Percentiles rank a stretch among this genome's conserved stretches.
Evolutionary conservation across 768 basidiomycete species (phyloP).

Genomic region (Boletus fagicola): DNA sequence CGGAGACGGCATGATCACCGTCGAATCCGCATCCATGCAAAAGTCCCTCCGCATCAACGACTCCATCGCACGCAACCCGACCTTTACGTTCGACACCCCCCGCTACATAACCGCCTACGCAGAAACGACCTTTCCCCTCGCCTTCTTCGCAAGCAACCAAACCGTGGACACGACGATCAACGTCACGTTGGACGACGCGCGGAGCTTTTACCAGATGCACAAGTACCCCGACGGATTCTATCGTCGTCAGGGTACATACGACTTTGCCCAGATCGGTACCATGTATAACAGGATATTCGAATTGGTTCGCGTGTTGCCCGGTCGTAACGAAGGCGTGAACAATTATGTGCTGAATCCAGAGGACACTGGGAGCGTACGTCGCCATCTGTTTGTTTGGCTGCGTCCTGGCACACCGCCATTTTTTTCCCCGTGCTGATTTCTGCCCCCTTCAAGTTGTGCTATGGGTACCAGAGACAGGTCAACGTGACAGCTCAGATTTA

Average conservation of each 20-base stretch:
- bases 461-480: constrained; percentile 19
- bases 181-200: constrained; percentile 13
- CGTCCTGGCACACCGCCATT: no score
- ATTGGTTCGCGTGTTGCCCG: constrained; percentile 10
- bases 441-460: constrained; percentile 13
- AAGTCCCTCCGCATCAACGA: constrained; percentile 24
- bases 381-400: background rate
- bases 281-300: constrained; percentile 4
- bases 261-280: background rate
- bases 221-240: constrained; percentile 21
- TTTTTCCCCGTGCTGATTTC: background rate
- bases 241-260: constrained; percentile 21
- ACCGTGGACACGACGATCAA: constrained; percentile 20
- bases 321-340: constrained; percentile 17
- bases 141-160: constrained; percentile 25
- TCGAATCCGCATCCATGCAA: constrained; percentile 23
- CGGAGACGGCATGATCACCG: no score
- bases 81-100: constrained; percentile 22
- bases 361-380: constrained; percentile 19
- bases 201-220: constrained; percentile 20
- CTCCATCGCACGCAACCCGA: constrained; percentile 26
- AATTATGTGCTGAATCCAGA: constrained; percentile 17
- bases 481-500: constrained; percentile 23
- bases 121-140: constrained; percentile 23
- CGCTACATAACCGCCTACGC: constrained; percentile 25